These are phyloP conservation scores for Imleria badia DNA, from an alignment of 768 basidiomycete genomes.

Conservation along the genomic window DNA sequence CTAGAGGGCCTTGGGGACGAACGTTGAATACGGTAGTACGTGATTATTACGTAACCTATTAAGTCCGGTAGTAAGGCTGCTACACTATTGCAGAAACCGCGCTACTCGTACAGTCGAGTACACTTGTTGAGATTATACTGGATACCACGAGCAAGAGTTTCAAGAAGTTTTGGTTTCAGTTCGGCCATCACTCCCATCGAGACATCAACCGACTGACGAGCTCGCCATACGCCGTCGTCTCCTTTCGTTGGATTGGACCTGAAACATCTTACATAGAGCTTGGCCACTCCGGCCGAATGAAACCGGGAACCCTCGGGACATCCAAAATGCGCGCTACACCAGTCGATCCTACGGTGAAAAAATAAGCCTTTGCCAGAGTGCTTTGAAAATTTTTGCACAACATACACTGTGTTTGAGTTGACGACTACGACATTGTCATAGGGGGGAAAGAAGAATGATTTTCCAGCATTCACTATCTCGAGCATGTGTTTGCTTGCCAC, in stretches of 20 bases:
- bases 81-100: too few species aligned
- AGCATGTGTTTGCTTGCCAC: constrained; percentile 23
- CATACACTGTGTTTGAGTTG: constrained; percentile 27
- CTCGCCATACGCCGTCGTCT: constrained; percentile 16
- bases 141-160: constrained; percentile 11
- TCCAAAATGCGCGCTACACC: constrained; percentile 23
- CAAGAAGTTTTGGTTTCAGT: constrained; percentile 19
- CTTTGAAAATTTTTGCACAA: background rate
- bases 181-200: constrained; percentile 24
- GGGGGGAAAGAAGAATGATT: constrained; percentile 13
- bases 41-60: too few species aligned
- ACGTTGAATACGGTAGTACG: too few species aligned
- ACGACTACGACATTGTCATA: constrained; percentile 10
- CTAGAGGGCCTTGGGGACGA: too few species aligned
- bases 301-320: constrained; percentile 18
- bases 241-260: constrained; percentile 23
- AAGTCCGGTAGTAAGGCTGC: too few species aligned
- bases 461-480: constrained; percentile 14
- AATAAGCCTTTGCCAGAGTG: background rate
- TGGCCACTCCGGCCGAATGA: constrained; percentile 14
- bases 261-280: constrained; percentile 24
- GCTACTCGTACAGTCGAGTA: too few species aligned
- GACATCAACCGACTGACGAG: constrained; percentile 20
- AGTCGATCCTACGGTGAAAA: constrained; percentile 18
- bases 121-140: constrained; percentile 1